Conservation (phyloP, 352 stramenopile species). For the Phytophthora lateralis region DNA sequence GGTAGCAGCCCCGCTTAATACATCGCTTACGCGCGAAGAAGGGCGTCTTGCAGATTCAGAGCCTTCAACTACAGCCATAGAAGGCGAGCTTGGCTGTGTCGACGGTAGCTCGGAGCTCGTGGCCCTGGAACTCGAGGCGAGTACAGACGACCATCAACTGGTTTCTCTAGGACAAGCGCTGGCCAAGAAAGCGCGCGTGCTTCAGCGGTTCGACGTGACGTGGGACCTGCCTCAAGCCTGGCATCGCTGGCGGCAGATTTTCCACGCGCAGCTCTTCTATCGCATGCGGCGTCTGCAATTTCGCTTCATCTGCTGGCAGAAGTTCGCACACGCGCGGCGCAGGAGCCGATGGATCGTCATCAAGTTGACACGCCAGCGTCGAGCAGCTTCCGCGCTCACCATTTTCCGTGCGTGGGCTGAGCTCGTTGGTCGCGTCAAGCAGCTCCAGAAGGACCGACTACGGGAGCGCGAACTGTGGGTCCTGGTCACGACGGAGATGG, state of each 20-base stretch:
- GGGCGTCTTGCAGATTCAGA: neutral
- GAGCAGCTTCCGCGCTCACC: neutral
- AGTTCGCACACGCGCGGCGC: conserved; percentile 21
- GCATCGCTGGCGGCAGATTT: conserved; percentile 62
- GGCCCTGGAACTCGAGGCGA: neutral
- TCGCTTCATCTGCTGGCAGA: conserved; percentile 42
- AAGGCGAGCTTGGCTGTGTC: neutral
- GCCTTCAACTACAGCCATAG: too few species aligned
- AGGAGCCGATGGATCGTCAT: conserved; percentile 25
- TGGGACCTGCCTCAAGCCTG: conserved; percentile 51
- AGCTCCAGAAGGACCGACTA: conserved; percentile 48
- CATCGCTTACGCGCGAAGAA: neutral
- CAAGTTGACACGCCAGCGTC: conserved; percentile 18
- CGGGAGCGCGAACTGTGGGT: conserved; percentile 64
- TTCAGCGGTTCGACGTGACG: conserved; percentile 55
- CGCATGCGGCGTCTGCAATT: conserved; percentile 47
- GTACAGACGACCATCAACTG: conserved; percentile 2
- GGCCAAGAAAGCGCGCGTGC: conserved; percentile 43
- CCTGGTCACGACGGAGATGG: conserved; percentile 61
- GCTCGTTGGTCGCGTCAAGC: conserved; percentile 46
- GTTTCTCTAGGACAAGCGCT: conserved; percentile 29
- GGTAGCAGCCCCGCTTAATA: conserved; percentile 4
- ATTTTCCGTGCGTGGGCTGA: conserved; percentile 49
- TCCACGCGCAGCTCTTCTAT: conserved; percentile 68
- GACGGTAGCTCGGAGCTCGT: neutral